Evolutionary conservation across 1,284 basidiomycete species (phyloP), one percentile per base, ranked within the genome.

Genomic region (Heterobasidion occidentale): DNA sequence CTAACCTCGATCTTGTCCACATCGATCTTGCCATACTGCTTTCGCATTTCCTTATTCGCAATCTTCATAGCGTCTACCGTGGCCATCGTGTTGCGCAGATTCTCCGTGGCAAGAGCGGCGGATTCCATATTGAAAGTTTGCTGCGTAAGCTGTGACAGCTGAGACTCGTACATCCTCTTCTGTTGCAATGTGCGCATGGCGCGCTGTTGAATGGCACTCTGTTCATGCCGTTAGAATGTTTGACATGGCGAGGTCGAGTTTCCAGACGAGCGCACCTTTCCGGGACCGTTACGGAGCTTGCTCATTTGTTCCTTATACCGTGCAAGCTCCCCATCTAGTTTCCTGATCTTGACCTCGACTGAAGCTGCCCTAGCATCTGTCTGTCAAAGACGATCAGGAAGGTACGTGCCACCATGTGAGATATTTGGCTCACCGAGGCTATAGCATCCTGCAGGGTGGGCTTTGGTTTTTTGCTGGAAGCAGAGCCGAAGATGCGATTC

Each of bases 71-170:
- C 97, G 66, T 98, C 94, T 20, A 99, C 88, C 0, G 97, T 99
- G n/a, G 94, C 96, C 97, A 99, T 99, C 64, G 97, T 99, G 69
- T 98, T 99, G 60, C 94, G 85, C 63, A 99, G 74, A 71, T 99
- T 99, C 73, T 99, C 97, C 4, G 96, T 98, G 15, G 94, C 90
- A 71, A 99, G 86, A 9, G 90, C 85, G 27, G 96, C 91, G 60
- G 93, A 95, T 74, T 99, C 96, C 93, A 99, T 99, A 73, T 99
- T 99, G 78, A 94, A 99, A 20, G 92, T 88, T 72, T 99, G 97
- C 70, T 99, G 97, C 51, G 90, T 80, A 12, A 99, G 79, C 70
- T 98, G 94, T 9, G 84, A 80, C 42, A 98, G 80, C 71, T 99
- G 97, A 14, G 77, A 77, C 70, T 99, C 97, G 74, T 99, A 96